Evolutionary conservation across 768 basidiomycete genomes (phyloP).

Genomic region (Pilatotrama ljubarskyi): DNA sequence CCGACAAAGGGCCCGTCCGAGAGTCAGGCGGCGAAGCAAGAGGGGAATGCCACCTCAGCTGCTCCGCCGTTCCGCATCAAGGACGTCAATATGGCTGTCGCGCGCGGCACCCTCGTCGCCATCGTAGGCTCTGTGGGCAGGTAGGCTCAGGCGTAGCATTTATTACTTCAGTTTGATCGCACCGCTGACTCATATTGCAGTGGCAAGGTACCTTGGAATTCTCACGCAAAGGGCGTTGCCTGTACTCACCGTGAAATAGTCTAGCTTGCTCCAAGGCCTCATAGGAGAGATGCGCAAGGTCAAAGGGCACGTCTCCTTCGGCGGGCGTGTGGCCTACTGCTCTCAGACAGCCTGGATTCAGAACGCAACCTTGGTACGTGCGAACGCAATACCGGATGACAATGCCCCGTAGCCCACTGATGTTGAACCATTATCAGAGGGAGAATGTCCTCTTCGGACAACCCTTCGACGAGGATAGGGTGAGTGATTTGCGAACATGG

Average conservation of each 20-base stretch:
- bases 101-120: constrained; percentile 58
- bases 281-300: constrained; percentile 69
- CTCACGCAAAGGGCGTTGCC: background rate
- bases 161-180: background rate
- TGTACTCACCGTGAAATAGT: constrained; percentile 31
- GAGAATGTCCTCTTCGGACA: constrained; percentile 72
- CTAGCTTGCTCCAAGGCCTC: constrained; percentile 59
- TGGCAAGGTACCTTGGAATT: constrained; percentile 11
- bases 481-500: background rate
- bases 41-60: background rate
- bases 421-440: constrained; percentile 36
- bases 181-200: background rate
- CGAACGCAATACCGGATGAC: background rate
- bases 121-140: constrained; percentile 70
- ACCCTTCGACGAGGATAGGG: constrained; percentile 55
- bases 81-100: constrained; percentile 52
- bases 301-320: constrained; percentile 54
- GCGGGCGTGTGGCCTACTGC: constrained; percentile 68
- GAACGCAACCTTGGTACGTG: constrained; percentile 61
- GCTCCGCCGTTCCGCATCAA: constrained; percentile 49
- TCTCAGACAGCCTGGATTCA: constrained; percentile 80
- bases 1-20: constrained; percentile 17
- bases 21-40: constrained; percentile 12
- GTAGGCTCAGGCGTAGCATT: constrained; percentile 23
- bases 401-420: background rate